Evolutionary conservation across 805 yeast genomes (phyloP).

Genomic region (Maudiozyma pseudohumilis): DNA sequence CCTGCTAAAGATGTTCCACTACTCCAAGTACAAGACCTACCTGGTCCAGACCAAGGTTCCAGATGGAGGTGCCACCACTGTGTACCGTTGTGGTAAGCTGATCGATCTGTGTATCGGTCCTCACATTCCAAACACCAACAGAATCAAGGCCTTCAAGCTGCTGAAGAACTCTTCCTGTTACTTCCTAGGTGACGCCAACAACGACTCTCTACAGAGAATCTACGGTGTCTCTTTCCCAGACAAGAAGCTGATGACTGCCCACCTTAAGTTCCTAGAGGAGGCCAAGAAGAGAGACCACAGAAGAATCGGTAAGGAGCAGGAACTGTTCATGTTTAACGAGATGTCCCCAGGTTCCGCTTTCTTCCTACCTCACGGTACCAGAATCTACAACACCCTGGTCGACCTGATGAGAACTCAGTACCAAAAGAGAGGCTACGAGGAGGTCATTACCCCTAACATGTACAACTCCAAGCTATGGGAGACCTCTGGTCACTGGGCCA

Average conservation of each 20-base stretch:
- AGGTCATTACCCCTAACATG: constrained; percentile 98
- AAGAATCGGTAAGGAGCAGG: constrained; percentile 93
- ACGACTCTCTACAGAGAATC: constrained; percentile 93
- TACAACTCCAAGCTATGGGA: constrained; percentile 96
- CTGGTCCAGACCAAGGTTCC: constrained; percentile 83
- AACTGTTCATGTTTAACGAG: constrained; percentile 89
- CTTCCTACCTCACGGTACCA: constrained; percentile 99
- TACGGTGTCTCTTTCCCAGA: constrained; percentile 99
- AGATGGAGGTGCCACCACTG: constrained; percentile 92
- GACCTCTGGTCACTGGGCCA: constrained; percentile 97
- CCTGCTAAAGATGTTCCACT: constrained; percentile 82
- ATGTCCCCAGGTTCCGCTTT: constrained; percentile 96
- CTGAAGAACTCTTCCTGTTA: constrained; percentile 94
- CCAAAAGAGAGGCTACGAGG: constrained; percentile 90
- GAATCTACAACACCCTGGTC: constrained; percentile 84
- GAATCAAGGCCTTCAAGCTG: constrained; percentile 86
- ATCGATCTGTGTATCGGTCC: constrained; percentile 97
- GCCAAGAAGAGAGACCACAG: constrained; percentile 95
- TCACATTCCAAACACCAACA: constrained; percentile 94
- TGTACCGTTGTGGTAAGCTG: constrained; percentile 94
- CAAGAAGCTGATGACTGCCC: constrained; percentile 90
- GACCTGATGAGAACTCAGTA: constrained; percentile 77
- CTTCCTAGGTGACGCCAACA: constrained; percentile 84
- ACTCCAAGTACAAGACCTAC: constrained; percentile 91
- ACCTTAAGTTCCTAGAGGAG: constrained; percentile 86